phyloP scores from a whole-genome alignment of 2,329 filamentous ascomycete species.

The Taxawa tesnikishii region DNA sequence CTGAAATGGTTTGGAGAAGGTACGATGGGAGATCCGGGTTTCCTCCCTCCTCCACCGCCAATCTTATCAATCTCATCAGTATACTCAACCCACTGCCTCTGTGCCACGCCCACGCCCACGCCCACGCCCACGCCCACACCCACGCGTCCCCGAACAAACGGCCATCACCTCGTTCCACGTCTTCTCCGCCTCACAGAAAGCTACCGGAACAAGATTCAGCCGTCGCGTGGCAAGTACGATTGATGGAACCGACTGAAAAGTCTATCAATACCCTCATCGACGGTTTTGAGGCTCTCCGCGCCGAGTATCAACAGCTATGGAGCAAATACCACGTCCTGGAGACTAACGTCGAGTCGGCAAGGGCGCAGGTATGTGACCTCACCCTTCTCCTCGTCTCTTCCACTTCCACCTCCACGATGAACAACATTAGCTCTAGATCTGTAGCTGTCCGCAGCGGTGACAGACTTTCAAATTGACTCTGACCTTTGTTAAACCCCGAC shows the following conservation, averaged over 20 bases:
- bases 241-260: slow-evolving; percentile 4
- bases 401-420: slow-evolving; percentile 25
- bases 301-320: slow-evolving; percentile 33
- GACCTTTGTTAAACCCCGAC: slow-evolving; percentile 12
- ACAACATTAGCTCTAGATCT: slow-evolving; percentile 40
- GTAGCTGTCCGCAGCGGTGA: slow-evolving; percentile 33
- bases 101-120: too few species aligned
- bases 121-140: too few species aligned
- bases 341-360: slow-evolving; percentile 33
- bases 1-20: too few species aligned
- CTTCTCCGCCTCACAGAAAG: too few species aligned
- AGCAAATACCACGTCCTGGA: slow-evolving; percentile 32
- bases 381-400: slow-evolving; percentile 1
- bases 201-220: too few species aligned
- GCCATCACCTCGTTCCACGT: too few species aligned
- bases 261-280: slow-evolving; percentile 27
- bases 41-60: too few species aligned
- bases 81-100: too few species aligned
- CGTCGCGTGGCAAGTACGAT: too few species aligned
- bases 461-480: slow-evolving; percentile 33
- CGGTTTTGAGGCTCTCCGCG: slow-evolving; percentile 34
- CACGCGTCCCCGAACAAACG: too few species aligned
- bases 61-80: too few species aligned
- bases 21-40: too few species aligned
- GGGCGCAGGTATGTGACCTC: slow-evolving; percentile 32